Percentiles rank a stretch among this genome's conserved stretches.
Conservation (phyloP, 2,329 filamentous ascomycete genomes). For the Atkinsonella hypoxylon region DNA sequence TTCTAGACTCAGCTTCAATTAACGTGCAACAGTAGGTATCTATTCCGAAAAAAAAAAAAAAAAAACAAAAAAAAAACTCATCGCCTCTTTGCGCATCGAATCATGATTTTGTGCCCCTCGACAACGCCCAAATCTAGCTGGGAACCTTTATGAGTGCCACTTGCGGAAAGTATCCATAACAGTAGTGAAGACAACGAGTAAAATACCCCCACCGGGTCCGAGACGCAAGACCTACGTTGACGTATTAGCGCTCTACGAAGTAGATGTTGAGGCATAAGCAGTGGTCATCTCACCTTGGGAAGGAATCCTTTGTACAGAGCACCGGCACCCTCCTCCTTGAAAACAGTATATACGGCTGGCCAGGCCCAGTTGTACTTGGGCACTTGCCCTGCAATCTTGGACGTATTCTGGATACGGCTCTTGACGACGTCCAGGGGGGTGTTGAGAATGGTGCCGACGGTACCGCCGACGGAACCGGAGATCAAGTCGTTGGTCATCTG, state of each 20-base stretch:
- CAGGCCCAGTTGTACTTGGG: slow-evolving; percentile 99
- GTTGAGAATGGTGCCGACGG: slow-evolving; percentile 79
- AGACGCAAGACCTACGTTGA: slow-evolving; percentile 31
- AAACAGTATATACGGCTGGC: slow-evolving; percentile 73
- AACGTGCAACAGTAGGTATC: too few species aligned
- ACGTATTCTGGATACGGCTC: slow-evolving; percentile 90
- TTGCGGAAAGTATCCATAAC: slow-evolving; percentile 88
- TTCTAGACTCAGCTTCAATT: too few species aligned
- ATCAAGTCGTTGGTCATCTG: slow-evolving; percentile 82
- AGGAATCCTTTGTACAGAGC: slow-evolving; percentile 97
- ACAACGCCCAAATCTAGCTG: neutral
- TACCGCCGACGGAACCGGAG: slow-evolving; percentile 80
- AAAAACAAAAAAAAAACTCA: neutral
- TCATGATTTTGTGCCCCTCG: neutral
- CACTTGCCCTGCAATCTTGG: slow-evolving; percentile 64
- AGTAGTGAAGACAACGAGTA: slow-evolving; percentile 77
- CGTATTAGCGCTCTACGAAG: slow-evolving; percentile 4
- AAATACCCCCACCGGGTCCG: slow-evolving; percentile 49
- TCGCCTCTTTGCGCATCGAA: neutral
- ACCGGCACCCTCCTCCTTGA: slow-evolving; percentile 82
- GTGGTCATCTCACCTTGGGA: slow-evolving; percentile 69
- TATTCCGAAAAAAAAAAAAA: too few species aligned
- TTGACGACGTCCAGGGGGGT: slow-evolving; percentile 97
- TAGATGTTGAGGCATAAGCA: slow-evolving; percentile 16
- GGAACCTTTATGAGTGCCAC: slow-evolving; percentile 17